These are phyloP conservation scores for Leccinum arenicola DNA, from an alignment of 768 basidiomycete genomes.

Conservation along the genomic window DNA sequence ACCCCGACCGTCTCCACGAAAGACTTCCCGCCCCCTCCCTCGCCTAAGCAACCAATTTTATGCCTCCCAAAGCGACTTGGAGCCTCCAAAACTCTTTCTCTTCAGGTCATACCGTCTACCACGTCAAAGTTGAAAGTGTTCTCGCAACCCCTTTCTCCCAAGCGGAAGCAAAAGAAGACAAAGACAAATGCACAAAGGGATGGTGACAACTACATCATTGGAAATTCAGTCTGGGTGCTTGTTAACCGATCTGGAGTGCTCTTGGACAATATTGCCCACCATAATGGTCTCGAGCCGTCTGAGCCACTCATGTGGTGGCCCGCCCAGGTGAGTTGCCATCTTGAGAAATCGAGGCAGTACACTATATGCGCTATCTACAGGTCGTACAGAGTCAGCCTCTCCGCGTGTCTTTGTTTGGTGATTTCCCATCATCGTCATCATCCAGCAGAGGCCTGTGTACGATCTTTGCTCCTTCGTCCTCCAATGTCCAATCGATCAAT, in stretches of 20 bases:
- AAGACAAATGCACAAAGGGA: conserved; percentile 4
- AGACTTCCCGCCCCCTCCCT: conserved; percentile 13
- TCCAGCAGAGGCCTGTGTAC: conserved; percentile 23
- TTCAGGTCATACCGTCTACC: conserved; percentile 4
- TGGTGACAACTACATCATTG: conserved; percentile 27
- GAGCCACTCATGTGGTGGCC: conserved; percentile 63
- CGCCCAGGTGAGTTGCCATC: conserved; percentile 46
- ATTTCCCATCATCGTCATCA: conserved; percentile 28
- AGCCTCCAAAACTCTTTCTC: conserved; percentile 14
- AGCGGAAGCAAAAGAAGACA: conserved; percentile 19
- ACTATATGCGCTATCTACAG: conserved; percentile 12
- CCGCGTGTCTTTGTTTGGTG: conserved; percentile 31
- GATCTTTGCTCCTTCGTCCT: conserved; percentile 32
- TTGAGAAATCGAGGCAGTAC: neutral
- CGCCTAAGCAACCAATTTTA: conserved; percentile 7
- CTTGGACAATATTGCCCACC: conserved; percentile 27
- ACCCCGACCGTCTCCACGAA: conserved; percentile 12
- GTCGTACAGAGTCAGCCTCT: conserved; percentile 28
- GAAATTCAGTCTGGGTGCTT: conserved; percentile 51
- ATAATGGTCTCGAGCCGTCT: conserved; percentile 19
- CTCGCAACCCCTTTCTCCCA: conserved; percentile 23
- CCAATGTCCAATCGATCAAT: conserved; percentile 42
- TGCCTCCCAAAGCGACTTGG: conserved; percentile 6
- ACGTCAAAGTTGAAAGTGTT: conserved; percentile 9
- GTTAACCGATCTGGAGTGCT: conserved; percentile 40